Evolutionary conservation across 2,329 filamentous ascomycete species (phyloP), one percentile per base, ranked within the genome.

Genomic region (Endoconidiophora polonica): DNA sequence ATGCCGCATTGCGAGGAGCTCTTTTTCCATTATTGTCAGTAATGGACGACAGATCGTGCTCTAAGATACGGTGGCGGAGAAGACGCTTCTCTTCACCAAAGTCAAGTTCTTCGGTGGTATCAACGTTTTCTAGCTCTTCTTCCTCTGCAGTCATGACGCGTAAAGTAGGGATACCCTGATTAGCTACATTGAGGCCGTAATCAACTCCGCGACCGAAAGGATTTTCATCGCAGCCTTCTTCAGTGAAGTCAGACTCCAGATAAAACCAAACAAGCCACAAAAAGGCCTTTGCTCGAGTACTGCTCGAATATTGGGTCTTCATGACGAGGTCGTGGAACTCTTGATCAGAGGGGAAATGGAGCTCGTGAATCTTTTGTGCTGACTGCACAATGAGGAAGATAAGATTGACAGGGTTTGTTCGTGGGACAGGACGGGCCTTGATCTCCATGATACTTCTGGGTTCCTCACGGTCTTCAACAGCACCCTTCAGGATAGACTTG

Each of bases 201-300:
- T 81, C 78, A 2, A 82, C 75, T 10, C 78, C 79, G 9, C 70
- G 62, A 0, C 91, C 91, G 58, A 95, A 98, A 0, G 91, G 91
- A 59, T 98, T 98, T 57, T 85, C 81, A 44, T 86, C 74, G 42
- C 86, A 90, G 50, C 85, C 86, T 59, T 94, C 85, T 57, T 83
- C 79, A 0, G 85, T 85, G 57, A 95, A 96, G 62, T 95, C 86
- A 24, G 88, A 94, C 63, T 98, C 91, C 16, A 98, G 74, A 61
- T 98, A 96, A 71, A 91, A 95, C 91, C 91, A 98, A 79, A 98
- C 93, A 55, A 98, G 70, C 91, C 91, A 98, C 18, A 98, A 68
- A 58, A 98, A 98, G 0, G 90, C 90, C 42, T 70, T 79, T 1
- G 91, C 88, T 55, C 91, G 77, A 54, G 86, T 94, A 57, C 72